Conservation (phyloP, 2,329 filamentous ascomycete genomes). For the Triangularia setosa region DNA sequence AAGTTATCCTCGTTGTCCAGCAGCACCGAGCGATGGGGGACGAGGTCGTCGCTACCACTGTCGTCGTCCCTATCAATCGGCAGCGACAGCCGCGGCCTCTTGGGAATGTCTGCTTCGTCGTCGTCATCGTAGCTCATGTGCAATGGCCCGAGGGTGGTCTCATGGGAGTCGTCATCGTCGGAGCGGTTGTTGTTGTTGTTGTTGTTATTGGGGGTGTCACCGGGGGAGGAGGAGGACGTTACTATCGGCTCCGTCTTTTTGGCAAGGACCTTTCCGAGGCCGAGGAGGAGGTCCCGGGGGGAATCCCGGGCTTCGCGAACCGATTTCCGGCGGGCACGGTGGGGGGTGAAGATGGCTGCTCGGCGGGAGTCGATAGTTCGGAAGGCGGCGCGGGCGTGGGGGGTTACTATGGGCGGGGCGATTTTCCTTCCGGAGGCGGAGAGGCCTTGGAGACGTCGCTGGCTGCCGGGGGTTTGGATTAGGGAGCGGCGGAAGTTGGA, state of each 20-base stretch:
- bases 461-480: conserved; percentile 40
- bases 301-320: conserved; percentile 53
- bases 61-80: conserved; percentile 37
- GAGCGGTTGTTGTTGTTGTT: background rate
- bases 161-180: conserved; percentile 15
- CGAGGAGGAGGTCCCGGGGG: conserved; percentile 49
- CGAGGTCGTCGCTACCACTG: conserved; percentile 50
- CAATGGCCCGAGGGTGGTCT: conserved; percentile 22
- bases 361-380: conserved; percentile 56
- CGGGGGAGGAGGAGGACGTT: conserved; percentile 46
- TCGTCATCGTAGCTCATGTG: conserved; percentile 20
- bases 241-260: conserved; percentile 42
- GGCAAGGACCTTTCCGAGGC: conserved; percentile 53
- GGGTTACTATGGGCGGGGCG: conserved; percentile 41
- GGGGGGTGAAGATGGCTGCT: conserved; percentile 57
- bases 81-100: conserved; percentile 25
- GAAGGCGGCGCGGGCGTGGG: conserved; percentile 58
- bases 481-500: conserved; percentile 33
- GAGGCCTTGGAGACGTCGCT: conserved; percentile 38
- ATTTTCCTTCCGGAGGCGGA: conserved; percentile 45
- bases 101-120: conserved; percentile 26
- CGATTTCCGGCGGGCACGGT: conserved; percentile 54
- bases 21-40: conserved; percentile 50
- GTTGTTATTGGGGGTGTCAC: conserved; percentile 1
- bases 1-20: conserved; percentile 54